Conservation (phyloP, 2,329 filamentous ascomycete species). For the Apiospora saccharicola region DNA sequence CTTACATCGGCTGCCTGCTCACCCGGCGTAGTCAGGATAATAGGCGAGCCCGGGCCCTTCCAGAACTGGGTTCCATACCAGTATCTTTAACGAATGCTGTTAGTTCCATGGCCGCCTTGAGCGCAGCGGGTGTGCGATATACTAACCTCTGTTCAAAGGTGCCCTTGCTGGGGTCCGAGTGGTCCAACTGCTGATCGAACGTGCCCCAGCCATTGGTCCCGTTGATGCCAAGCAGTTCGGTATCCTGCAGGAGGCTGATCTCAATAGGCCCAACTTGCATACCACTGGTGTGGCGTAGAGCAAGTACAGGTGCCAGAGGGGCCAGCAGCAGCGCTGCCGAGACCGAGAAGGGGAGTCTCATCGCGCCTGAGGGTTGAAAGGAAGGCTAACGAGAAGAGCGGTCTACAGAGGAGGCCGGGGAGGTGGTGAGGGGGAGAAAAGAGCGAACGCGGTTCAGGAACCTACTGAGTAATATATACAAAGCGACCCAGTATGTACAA, state of each 20-base stretch:
- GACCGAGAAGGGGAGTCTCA: slow-evolving; percentile 25
- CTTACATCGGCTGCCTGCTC: slow-evolving; percentile 43
- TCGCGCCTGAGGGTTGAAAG: not conserved
- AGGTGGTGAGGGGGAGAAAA: not conserved
- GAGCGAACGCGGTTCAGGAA: not conserved
- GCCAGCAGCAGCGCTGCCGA: slow-evolving; percentile 35
- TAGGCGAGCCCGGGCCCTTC: slow-evolving; percentile 49
- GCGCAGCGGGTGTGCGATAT: not conserved
- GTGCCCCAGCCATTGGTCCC: slow-evolving; percentile 38
- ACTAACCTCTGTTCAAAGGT: slow-evolving; percentile 50
- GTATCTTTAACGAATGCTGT: slow-evolving; percentile 21
- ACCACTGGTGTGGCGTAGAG: slow-evolving; percentile 16
- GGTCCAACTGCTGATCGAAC: slow-evolving; percentile 52
- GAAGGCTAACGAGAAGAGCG: not conserved
- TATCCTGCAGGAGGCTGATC: slow-evolving; percentile 33
- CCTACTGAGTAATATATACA: not conserved
- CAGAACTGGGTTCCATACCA: slow-evolving; percentile 51
- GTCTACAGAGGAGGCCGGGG: slow-evolving; percentile 6
- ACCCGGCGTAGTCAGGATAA: slow-evolving; percentile 51
- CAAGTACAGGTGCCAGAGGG: slow-evolving; percentile 31
- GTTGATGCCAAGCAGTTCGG: slow-evolving; percentile 30
- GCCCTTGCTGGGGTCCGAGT: slow-evolving; percentile 47
- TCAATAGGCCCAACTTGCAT: slow-evolving; percentile 39
- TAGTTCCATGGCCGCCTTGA: not conserved
- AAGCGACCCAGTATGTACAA: not conserved